These are phyloP conservation scores for Spathaspora sp. DNA, from an alignment of 805 yeast genomes.

Conservation along the genomic window DNA sequence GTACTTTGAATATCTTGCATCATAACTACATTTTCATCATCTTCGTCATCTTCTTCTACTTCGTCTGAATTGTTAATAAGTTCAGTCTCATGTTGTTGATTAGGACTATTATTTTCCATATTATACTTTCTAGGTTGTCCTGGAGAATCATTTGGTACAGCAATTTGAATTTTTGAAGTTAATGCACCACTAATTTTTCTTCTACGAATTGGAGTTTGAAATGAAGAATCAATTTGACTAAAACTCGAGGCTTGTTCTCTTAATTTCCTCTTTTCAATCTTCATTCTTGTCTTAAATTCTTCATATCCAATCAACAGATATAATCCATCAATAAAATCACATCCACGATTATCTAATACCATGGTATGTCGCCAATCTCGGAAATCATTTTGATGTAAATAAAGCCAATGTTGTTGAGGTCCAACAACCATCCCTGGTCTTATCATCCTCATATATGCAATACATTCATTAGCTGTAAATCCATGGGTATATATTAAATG, in stretches of 20 bases:
- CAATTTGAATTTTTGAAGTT: constrained; percentile 64
- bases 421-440: constrained; percentile 99
- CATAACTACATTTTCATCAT: constrained; percentile 14
- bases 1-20: constrained; percentile 18
- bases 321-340: constrained; percentile 63
- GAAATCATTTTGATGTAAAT: constrained; percentile 92
- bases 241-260: constrained; percentile 27
- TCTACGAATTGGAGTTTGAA: constrained; percentile 73
- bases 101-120: too few relatives aligned
- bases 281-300: constrained; percentile 53
- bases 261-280: constrained; percentile 34
- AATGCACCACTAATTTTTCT: constrained; percentile 63
- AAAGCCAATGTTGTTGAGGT: constrained; percentile 98
- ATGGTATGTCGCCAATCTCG: constrained; percentile 94
- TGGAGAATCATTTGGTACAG: constrained; percentile 89
- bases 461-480: constrained; percentile 94
- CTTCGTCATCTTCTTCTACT: constrained; percentile 13
- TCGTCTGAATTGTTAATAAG: constrained; percentile 44
- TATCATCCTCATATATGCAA: constrained; percentile 92
- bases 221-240: constrained; percentile 42
- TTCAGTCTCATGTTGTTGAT: constrained; percentile 19
- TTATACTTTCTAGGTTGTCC: constrained; percentile 88
- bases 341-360: constrained; percentile 69
- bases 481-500: constrained; percentile 95
- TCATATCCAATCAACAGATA: constrained; percentile 61